Evolutionary conservation across 2,329 filamentous ascomycete genomes (phyloP).

Genomic region (Nemania sp.): DNA sequence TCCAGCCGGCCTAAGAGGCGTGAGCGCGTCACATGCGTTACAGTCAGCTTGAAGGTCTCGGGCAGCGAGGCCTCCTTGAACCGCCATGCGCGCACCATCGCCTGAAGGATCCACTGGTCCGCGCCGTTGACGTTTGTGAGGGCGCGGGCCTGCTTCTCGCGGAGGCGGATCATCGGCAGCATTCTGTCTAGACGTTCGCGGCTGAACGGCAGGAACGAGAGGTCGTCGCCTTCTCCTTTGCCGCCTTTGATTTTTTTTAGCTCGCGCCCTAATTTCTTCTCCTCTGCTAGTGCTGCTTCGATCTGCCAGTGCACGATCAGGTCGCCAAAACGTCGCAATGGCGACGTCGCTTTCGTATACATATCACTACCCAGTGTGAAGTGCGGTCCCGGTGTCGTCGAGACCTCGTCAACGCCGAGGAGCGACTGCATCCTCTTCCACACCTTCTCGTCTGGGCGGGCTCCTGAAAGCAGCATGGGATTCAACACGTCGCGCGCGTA

Average conservation of each 20-base stretch:
- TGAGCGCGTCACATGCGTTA: constrained; percentile 54
- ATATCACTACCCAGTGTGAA: constrained; percentile 68
- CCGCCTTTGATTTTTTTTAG: constrained; percentile 51
- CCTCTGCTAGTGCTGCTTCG: constrained; percentile 66
- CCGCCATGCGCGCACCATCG: constrained; percentile 70
- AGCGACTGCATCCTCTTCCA: constrained; percentile 53
- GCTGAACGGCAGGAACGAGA: constrained; percentile 61
- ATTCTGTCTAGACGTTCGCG: constrained; percentile 56
- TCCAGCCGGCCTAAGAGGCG: constrained; percentile 59
- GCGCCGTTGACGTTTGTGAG: constrained; percentile 59
- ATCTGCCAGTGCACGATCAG: constrained; percentile 76
- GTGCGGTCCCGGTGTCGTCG: constrained; percentile 66
- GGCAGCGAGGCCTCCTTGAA: constrained; percentile 63
- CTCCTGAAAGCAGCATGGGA: constrained; percentile 54
- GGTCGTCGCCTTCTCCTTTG: constrained; percentile 14
- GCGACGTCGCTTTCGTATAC: constrained; percentile 74
- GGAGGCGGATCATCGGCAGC: constrained; percentile 64
- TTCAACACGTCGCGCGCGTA: constrained; percentile 56
- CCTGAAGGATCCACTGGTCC: constrained; percentile 69
- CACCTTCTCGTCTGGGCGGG: constrained; percentile 50
- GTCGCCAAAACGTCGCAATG: constrained; percentile 73
- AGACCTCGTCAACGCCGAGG: constrained; percentile 64
- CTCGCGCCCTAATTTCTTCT: constrained; percentile 53
- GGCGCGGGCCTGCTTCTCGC: constrained; percentile 63
- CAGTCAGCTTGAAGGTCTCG: constrained; percentile 62